Evolutionary conservation across 164 flowering plant species (phyloP).

Genomic region (Akebia trifoliata): DNA sequence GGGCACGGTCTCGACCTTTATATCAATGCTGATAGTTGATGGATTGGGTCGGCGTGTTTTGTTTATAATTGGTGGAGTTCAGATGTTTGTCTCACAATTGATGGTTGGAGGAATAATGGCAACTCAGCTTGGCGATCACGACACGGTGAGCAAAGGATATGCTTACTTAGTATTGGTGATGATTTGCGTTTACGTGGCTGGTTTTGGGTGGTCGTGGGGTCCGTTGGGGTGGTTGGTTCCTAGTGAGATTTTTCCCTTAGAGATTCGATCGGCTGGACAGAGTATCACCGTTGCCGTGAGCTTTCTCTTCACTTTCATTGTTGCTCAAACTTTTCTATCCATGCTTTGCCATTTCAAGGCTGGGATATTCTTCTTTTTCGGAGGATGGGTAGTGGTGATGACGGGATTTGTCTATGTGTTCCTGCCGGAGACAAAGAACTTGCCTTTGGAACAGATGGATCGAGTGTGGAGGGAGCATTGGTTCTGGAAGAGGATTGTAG

Average conservation of each 20-base stretch:
- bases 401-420: conserved; percentile 23
- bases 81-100: conserved; percentile 23
- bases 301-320: conserved; percentile 21
- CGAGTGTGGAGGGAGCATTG: conserved; percentile 22
- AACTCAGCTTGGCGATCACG: conserved; percentile 21
- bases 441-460: conserved; percentile 26
- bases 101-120: conserved; percentile 22
- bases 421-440: conserved; percentile 27
- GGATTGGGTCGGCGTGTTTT: conserved; percentile 15
- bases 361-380: conserved; percentile 34
- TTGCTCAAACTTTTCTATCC: conserved; percentile 25
- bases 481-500: conserved; percentile 20
- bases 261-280: conserved; percentile 28
- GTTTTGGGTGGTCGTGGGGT: conserved; percentile 27
- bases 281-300: conserved; percentile 21
- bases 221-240: conserved; percentile 31
- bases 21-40: conserved; percentile 23
- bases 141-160: conserved; percentile 14
- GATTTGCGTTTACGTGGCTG: conserved; percentile 23
- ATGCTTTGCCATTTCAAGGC: conserved; percentile 32
- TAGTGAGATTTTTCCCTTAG: conserved; percentile 28
- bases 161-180: conserved; percentile 17
- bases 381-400: conserved; percentile 29
- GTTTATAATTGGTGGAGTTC: conserved; percentile 23
- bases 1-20: conserved; percentile 15